phyloP scores from a whole-genome alignment of 192 early-diverging fungal species.

The Obelidium mucronatum region DNA sequence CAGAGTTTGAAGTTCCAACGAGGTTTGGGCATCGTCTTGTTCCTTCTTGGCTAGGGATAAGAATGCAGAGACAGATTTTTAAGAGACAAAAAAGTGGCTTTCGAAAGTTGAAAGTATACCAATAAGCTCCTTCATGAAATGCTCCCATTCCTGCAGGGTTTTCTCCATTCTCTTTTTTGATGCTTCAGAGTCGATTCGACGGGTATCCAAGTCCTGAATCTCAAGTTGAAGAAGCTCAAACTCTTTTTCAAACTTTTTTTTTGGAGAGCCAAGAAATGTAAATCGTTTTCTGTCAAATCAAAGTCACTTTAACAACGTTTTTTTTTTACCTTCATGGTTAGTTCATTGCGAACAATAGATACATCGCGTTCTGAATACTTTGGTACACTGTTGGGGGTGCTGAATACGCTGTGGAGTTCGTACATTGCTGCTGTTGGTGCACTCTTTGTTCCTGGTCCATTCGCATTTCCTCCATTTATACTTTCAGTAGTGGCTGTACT shows the following conservation, averaged over 20 bases:
- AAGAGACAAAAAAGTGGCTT: neutral
- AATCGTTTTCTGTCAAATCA: neutral
- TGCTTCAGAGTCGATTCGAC: neutral
- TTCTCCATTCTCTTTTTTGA: constrained; percentile 11
- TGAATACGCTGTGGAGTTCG: constrained; percentile 38
- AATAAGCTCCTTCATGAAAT: constrained; percentile 44
- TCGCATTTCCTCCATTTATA: too few species aligned
- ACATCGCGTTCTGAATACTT: constrained; percentile 54
- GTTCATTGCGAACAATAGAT: constrained; percentile 15
- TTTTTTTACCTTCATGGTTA: constrained; percentile 20
- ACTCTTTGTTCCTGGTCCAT: neutral
- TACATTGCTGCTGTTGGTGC: constrained; percentile 17
- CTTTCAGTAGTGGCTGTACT: too few species aligned
- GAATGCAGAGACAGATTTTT: neutral
- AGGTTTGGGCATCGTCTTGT: constrained; percentile 6
- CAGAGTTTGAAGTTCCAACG: neutral
- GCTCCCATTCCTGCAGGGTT: constrained; percentile 46
- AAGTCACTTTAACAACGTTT: neutral
- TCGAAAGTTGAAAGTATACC: too few species aligned
- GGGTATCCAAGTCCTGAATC: constrained; percentile 39
- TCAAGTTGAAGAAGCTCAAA: constrained; percentile 51
- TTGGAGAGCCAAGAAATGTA: constrained; percentile 21
- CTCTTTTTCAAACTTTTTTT: constrained; percentile 50
- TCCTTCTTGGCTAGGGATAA: constrained; percentile 34
- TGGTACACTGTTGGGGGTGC: constrained; percentile 40